A percentile compares a stretch with the other conserved stretches of the same genome.
These are phyloP conservation scores for Wilcoxina mikolae DNA, from an alignment of 495 filamentous ascomycete genomes.

Conservation along the genomic window DNA sequence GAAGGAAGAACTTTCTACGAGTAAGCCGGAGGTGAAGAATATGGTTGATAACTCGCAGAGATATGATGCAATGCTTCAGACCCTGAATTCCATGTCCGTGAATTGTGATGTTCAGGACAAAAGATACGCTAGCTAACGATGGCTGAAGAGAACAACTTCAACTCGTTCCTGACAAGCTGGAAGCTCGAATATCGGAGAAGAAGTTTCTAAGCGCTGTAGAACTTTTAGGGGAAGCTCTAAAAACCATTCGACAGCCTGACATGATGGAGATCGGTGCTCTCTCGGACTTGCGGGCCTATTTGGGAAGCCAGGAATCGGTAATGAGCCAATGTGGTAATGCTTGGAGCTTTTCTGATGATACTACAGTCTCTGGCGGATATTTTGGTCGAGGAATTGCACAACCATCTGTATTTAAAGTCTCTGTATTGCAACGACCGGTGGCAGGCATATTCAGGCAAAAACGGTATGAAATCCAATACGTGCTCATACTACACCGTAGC, in stretches of 20 bases:
- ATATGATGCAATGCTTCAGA: constrained; percentile 81
- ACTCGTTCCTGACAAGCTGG: constrained; percentile 78
- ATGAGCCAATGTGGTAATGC: not conserved
- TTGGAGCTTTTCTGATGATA: not conserved
- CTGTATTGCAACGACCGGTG: constrained; percentile 91
- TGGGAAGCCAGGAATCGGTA: constrained; percentile 77
- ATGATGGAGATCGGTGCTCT: constrained; percentile 85
- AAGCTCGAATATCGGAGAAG: constrained; percentile 90
- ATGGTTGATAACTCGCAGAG: constrained; percentile 70
- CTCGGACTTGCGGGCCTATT: constrained; percentile 69
- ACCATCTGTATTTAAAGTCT: constrained; percentile 91
- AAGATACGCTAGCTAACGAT: not conserved
- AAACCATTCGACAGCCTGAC: constrained; percentile 68
- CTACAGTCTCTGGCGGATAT: constrained; percentile 69
- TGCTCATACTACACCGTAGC: not conserved
- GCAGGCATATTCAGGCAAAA: constrained; percentile 46
- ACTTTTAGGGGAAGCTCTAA: constrained; percentile 70
- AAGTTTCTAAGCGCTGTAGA: constrained; percentile 86
- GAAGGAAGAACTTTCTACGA: constrained; percentile 65
- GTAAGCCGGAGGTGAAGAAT: constrained; percentile 82
- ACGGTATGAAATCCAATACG: constrained; percentile 16
- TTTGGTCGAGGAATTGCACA: constrained; percentile 87
- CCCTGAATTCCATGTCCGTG: constrained; percentile 53
- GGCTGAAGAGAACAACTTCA: constrained; percentile 58
- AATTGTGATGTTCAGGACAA: not conserved